phyloP scores from a whole-genome alignment of 2,329 filamentous ascomycete species.

The Rhinocladiella similis region DNA sequence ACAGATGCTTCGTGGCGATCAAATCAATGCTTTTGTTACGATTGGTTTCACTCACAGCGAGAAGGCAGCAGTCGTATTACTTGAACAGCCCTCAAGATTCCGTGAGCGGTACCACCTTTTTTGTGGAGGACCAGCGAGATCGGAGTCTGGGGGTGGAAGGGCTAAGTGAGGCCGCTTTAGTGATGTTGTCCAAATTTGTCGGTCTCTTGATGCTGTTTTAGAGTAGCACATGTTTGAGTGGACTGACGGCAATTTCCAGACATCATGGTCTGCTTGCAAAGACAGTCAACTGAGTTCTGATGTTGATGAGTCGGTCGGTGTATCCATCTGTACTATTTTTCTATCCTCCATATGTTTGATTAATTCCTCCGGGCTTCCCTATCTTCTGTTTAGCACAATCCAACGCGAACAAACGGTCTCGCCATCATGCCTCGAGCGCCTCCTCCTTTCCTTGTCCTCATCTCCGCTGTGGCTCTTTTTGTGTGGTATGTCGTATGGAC shows the following conservation, averaged over 20 bases:
- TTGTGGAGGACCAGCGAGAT: slow-evolving; percentile 6
- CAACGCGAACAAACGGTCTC: too few species aligned
- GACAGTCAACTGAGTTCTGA: neutral
- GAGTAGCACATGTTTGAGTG: neutral
- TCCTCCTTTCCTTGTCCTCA: slow-evolving; percentile 27
- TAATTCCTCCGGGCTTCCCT: too few species aligned
- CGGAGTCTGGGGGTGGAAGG: neutral
- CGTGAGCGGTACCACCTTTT: neutral
- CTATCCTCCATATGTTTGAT: too few species aligned
- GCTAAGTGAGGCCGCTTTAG: neutral
- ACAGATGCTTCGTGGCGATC: neutral
- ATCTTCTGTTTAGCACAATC: too few species aligned
- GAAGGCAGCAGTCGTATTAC: neutral
- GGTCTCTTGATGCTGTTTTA: neutral
- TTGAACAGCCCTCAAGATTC: neutral
- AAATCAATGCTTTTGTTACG: neutral
- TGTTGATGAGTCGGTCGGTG: too few species aligned
- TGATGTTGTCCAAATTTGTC: neutral
- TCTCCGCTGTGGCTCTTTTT: slow-evolving; percentile 31
- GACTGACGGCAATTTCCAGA: neutral
- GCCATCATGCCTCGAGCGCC: slow-evolving; percentile 29
- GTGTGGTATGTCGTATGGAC: slow-evolving; percentile 31
- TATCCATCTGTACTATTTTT: too few species aligned
- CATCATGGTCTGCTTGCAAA: neutral
- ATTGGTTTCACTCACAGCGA: neutral